Conservation (phyloP, 2,329 filamentous ascomycete genomes). For the Leptographium procerum region DNA sequence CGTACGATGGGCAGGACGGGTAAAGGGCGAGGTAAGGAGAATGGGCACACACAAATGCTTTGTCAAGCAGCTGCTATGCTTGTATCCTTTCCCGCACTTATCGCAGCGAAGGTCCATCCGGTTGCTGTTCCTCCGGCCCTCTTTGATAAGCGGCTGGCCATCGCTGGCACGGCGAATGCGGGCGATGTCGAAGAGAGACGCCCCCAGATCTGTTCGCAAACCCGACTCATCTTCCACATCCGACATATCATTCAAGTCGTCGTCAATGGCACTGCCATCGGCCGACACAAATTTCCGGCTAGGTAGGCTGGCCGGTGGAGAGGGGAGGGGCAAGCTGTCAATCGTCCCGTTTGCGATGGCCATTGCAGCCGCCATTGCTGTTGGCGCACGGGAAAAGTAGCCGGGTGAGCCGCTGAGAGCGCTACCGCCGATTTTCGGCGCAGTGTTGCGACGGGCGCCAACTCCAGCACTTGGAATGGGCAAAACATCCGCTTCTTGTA, state of each 20-base stretch:
- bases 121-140: slow-evolving; percentile 68
- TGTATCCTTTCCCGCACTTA: slow-evolving; percentile 98
- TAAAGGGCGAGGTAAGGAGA: slow-evolving; percentile 31
- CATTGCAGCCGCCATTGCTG: slow-evolving; percentile 8
- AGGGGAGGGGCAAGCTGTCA: slow-evolving; percentile 48
- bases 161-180: slow-evolving; percentile 63
- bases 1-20: slow-evolving; percentile 17
- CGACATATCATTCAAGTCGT: slow-evolving; percentile 52
- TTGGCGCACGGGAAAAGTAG: not conserved
- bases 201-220: slow-evolving; percentile 28
- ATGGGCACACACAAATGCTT: slow-evolving; percentile 95
- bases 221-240: slow-evolving; percentile 30
- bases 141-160: slow-evolving; percentile 70
- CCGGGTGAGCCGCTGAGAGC: slow-evolving; percentile 16
- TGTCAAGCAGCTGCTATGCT: slow-evolving; percentile 99
- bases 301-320: slow-evolving; percentile 59
- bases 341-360: slow-evolving; percentile 17
- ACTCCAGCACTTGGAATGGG: slow-evolving; percentile 32
- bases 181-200: slow-evolving; percentile 32
- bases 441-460: slow-evolving; percentile 52
- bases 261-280: slow-evolving; percentile 53
- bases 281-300: slow-evolving; percentile 37
- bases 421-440: slow-evolving; percentile 52
- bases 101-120: slow-evolving; percentile 86
- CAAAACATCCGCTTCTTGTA: slow-evolving; percentile 54